Conservation (phyloP, 345 rosid species). For the Eucalyptus sp. region DNA sequence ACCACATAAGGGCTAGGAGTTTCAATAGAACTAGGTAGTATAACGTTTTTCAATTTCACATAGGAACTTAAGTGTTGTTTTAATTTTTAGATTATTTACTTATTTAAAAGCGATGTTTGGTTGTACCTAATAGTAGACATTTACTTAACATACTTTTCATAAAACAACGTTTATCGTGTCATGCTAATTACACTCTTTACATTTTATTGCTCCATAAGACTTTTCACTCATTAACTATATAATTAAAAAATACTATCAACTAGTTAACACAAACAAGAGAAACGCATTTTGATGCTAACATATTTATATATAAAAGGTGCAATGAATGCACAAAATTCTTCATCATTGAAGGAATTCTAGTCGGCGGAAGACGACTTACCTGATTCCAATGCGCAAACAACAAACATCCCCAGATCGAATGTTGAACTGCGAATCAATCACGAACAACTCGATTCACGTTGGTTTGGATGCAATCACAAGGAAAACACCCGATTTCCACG, state of each 20-base stretch:
- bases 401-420: too few species aligned
- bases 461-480: too few species aligned
- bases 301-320: background rate
- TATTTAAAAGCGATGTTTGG: background rate
- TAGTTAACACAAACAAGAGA: background rate
- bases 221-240: background rate
- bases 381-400: too few species aligned
- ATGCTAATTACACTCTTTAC: background rate
- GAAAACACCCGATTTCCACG: too few species aligned
- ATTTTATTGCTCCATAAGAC: background rate
- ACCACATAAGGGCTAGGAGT: background rate
- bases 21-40: background rate
- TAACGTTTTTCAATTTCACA: background rate
- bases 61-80: background rate
- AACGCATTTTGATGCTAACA: background rate
- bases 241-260: background rate
- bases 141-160: background rate
- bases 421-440: too few species aligned
- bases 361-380: too few species aligned
- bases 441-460: too few species aligned
- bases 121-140: background rate
- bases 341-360: too few species aligned
- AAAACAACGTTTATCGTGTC: background rate
- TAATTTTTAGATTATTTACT: background rate
- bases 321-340: background rate